Evolutionary conservation across 179 eudicot species (phyloP), one percentile per base, ranked within the genome.

Genomic region (Silene coronaria): DNA sequence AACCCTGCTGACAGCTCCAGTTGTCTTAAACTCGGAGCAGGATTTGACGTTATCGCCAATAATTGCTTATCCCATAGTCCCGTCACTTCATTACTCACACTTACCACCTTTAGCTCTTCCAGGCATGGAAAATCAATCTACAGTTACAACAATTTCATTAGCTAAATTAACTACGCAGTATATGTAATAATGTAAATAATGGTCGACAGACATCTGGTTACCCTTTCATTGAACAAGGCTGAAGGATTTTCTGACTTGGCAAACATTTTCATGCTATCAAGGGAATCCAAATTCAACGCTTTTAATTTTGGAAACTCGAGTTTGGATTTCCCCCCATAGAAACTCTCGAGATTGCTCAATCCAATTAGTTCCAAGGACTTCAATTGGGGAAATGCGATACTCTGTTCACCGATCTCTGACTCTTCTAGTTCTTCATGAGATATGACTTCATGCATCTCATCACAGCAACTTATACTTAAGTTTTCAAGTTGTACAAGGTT

Each of bases 101-200:
- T 5, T 6, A 0, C 6, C 70, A 66, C 70, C 5, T 1, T 1
- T 5, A 66, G 26, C 19, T 66, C 48, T 34, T 66, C 70, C 23
- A 66, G 4, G 8, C 48, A 7, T 3, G 70, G 70, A 66, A 66
- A 34, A 16, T 66, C 48, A 11, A 66, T 66, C 70, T 66, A 66
- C 36, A 66, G 6, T 24, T 17, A 66, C 30, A 63, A 23, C 22
- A 61, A 32, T 14, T 66, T 3, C 9, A 34, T 10, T 34, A 66
- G 23, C n/a, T 34, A 66, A n/a, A 66, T 11, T 16, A 26, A 34
- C 38, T 6, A 34, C 5, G 8, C 1, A 34, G 38, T 34, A 34
- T 34, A 34, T 34, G 38, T n/a, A n/a, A n/a, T n/a, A n/a, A n/a
- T n/a, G n/a, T 6, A 34, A 34, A 34, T 34, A 34, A 34, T 34